Evolutionary conservation across 352 stramenopile species (phyloP).

Genomic region (Pythium guiyangense): DNA sequence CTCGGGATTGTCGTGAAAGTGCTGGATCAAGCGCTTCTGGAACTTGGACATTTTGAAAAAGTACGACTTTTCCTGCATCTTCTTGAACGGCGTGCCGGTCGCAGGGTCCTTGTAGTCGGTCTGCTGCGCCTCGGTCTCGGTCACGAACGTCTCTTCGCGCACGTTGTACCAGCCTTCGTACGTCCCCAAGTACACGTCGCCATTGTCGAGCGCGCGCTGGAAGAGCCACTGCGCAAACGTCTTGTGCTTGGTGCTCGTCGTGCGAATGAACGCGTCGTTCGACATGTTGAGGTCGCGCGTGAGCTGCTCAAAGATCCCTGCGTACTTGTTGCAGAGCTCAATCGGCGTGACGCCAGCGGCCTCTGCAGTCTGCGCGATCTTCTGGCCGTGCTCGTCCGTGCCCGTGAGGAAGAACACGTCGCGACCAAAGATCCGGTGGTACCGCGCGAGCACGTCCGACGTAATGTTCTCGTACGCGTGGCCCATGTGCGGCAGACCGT

Average conservation of each 20-base stretch:
- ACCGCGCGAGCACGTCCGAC: slow-evolving; percentile 96
- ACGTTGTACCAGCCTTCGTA: slow-evolving; percentile 99
- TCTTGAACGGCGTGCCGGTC: slow-evolving; percentile 93
- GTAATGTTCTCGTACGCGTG: slow-evolving; percentile 98
- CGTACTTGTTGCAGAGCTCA: slow-evolving; percentile 96
- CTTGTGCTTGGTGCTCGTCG: slow-evolving; percentile 94
- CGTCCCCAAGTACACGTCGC: slow-evolving; percentile 97
- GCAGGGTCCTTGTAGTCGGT: slow-evolving; percentile 95
- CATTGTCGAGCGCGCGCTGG: slow-evolving; percentile 81
- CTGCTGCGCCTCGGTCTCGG: slow-evolving; percentile 93
- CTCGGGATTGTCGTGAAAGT: slow-evolving; percentile 93
- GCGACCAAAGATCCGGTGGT: slow-evolving; percentile 87
- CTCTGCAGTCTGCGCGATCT: slow-evolving; percentile 97
- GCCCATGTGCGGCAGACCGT: slow-evolving; percentile 96
- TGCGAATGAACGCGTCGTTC: slow-evolving; percentile 94
- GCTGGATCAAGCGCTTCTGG: slow-evolving; percentile 91
- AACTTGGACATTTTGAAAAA: slow-evolving; percentile 99
- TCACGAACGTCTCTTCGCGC: slow-evolving; percentile 98
- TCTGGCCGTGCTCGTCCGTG: slow-evolving; percentile 99
- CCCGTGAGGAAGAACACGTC: slow-evolving; percentile 85
- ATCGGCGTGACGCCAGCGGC: slow-evolving; percentile 89
- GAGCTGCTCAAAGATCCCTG: slow-evolving; percentile 83
- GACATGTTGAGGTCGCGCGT: slow-evolving; percentile 84
- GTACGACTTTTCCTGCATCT: slow-evolving; percentile 98
- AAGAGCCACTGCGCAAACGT: slow-evolving; percentile 94